Evolutionary conservation across 148 eudicot genomes (phyloP), one percentile per base, ranked within the genome.

Genomic region (Agrostemma githago): DNA sequence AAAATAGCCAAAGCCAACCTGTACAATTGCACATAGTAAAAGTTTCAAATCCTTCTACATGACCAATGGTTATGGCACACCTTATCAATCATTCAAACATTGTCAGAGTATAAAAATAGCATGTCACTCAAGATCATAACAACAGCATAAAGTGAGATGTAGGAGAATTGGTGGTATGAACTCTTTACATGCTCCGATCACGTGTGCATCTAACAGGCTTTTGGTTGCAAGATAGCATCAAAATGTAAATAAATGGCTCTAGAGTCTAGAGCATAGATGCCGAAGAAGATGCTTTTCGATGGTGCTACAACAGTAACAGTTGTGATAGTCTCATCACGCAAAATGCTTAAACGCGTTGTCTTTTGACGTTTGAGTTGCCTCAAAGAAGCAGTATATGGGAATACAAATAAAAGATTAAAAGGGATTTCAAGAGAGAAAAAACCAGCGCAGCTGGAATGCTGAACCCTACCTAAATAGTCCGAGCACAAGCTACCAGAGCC

Each of bases 1-100:
- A 68, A 73, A 72, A 74, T 40, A 51, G 8, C 56, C 11, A 40
- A 48, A n/a, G 44, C 20, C 48, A 44, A 68, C 71, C 71, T 68
- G 57, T 14, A 44, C 14, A 9, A 19, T 43, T 43, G 12, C n/a
- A 19, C 38, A 68, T 4, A 68, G 5, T 8, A 44, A 43, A 8
- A 21, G 69, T 21, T 38, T 65, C 11, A 39, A 15, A 34, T 65
- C 41, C 11, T 17, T 34, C 12, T 14, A 15, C 39, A 38, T 39
- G 69, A 39, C 6, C 41, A 40, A 40, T 15, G 14, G 43, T 21
- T 15, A 15, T 5, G 7, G 8, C 68, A 21, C 11, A 65, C 15
- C 68, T 39, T 48, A 48, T 48, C 14, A 51, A 10, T 11, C 56
- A 34, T 39, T 11, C 56, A 34, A 65, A 65, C 48, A 21, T 20